A percentile compares a stretch with the other conserved stretches of the same genome.
Conservation (phyloP, 176 grass and related monocot species). For the Oryza australiensis region DNA sequence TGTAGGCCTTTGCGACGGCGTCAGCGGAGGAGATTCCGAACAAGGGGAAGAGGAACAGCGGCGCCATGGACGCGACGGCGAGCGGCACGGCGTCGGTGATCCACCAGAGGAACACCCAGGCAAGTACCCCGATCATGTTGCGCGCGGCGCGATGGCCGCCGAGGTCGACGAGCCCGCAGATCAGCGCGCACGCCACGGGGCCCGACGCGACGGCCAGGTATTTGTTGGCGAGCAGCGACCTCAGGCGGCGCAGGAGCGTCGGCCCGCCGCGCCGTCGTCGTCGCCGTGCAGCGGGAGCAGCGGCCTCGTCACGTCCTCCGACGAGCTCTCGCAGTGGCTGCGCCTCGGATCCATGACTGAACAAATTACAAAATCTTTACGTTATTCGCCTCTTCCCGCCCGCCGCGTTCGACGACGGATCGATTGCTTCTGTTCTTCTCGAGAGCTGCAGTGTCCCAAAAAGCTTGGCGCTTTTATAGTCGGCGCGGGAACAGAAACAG, state of each 20-base stretch:
- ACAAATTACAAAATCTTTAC: not conserved
- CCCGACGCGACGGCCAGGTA: conserved; percentile 53
- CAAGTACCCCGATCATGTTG: conserved; percentile 82
- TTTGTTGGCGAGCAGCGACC: conserved; percentile 42
- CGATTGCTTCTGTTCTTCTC: not conserved
- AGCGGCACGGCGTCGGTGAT: conserved; percentile 78
- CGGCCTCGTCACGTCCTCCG: conserved; percentile 44
- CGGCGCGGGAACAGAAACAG: conserved; percentile 10
- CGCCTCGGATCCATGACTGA: conserved; percentile 32
- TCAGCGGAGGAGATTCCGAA: conserved; percentile 63
- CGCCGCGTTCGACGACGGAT: not conserved
- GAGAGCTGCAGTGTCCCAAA: not conserved
- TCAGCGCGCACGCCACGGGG: conserved; percentile 47
- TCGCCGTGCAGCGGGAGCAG: conserved; percentile 54
- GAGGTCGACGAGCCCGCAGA: conserved; percentile 57
- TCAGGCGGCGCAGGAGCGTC: conserved; percentile 15
- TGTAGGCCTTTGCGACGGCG: conserved; percentile 71
- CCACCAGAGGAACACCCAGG: conserved; percentile 96
- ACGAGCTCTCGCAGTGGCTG: conserved; percentile 31
- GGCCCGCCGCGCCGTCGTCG: not conserved
- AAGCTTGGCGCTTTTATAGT: conserved; percentile 19
- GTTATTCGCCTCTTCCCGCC: not conserved
- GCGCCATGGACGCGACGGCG: conserved; percentile 86
- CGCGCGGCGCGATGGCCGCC: conserved; percentile 43
- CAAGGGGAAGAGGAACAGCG: conserved; percentile 87